These are phyloP conservation scores for Xylaria longipes DNA, from an alignment of 495 filamentous ascomycete genomes.

Conservation along the genomic window DNA sequence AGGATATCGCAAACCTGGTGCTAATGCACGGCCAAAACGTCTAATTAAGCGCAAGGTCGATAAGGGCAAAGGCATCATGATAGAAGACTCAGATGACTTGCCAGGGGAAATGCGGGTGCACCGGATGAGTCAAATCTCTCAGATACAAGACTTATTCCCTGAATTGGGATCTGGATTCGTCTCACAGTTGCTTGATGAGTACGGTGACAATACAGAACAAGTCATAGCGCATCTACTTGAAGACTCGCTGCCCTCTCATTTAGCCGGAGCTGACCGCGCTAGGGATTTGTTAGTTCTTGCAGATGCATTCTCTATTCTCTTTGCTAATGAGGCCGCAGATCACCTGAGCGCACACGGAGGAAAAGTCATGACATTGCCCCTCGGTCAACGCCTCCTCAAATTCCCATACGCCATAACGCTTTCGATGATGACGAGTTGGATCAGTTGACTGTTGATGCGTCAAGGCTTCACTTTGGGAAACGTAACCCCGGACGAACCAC, in stretches of 20 bases:
- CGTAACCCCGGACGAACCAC: conserved; percentile 67
- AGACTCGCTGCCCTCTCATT: conserved; percentile 70
- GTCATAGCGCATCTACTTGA: conserved; percentile 87
- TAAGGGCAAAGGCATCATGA: conserved; percentile 73
- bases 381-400: conserved; percentile 46
- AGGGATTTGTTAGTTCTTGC: conserved; percentile 56
- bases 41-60: conserved; percentile 51
- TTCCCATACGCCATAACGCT: conserved; percentile 61
- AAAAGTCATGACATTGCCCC: conserved; percentile 46
- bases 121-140: conserved; percentile 79
- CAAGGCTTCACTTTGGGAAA: conserved; percentile 78
- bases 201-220: conserved; percentile 76
- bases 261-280: conserved; percentile 60
- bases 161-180: conserved; percentile 86
- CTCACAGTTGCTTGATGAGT: conserved; percentile 77
- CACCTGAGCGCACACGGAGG: conserved; percentile 32
- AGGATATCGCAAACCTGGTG: conserved; percentile 60
- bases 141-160: conserved; percentile 93
- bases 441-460: conserved; percentile 65
- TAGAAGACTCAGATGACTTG: conserved; percentile 50
- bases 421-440: conserved; percentile 85
- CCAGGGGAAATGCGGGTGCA: conserved; percentile 73
- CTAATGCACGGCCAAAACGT: conserved; percentile 60
- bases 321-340: conserved; percentile 37
- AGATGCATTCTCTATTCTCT: conserved; percentile 4